phyloP scores from a whole-genome alignment of 2,329 filamentous ascomycete genomes.

The Verticillium albo-atrum region DNA sequence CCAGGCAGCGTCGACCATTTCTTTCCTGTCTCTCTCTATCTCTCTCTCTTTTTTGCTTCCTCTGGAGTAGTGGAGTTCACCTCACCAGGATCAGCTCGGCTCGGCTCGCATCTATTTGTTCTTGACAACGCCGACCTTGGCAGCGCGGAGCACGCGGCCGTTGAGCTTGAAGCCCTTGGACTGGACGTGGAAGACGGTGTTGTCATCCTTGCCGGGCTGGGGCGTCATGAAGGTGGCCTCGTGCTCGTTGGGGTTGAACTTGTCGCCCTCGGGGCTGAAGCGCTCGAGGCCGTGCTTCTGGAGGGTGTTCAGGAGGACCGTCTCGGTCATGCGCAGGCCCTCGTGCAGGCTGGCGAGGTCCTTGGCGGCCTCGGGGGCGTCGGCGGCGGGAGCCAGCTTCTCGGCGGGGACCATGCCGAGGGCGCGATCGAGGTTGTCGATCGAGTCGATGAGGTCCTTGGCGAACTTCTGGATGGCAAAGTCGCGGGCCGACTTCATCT shows the following conservation, averaged over 20 bases:
- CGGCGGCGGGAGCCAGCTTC: conserved; percentile 51
- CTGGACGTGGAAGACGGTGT: conserved; percentile 86
- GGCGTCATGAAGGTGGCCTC: conserved; percentile 95
- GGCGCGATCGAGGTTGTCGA: conserved; percentile 96
- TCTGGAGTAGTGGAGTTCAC: no score
- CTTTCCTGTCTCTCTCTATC: neutral
- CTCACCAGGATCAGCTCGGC: neutral
- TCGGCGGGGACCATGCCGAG: conserved; percentile 72
- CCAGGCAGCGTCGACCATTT: neutral
- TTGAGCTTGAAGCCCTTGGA: conserved; percentile 96
- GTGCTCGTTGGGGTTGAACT: conserved; percentile 94
- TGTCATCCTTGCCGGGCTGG: conserved; percentile 81
- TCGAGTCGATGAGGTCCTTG: conserved; percentile 87
- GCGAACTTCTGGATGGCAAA: conserved; percentile 96
- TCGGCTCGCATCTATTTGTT: conserved; percentile 45
- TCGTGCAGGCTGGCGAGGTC: conserved; percentile 80
- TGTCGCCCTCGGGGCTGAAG: conserved; percentile 76
- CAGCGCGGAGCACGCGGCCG: conserved; percentile 80
- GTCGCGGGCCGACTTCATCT: conserved; percentile 80
- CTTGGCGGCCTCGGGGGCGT: conserved; percentile 40
- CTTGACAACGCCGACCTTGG: conserved; percentile 95
- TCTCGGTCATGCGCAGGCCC: conserved; percentile 93
- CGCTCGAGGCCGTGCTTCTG: conserved; percentile 92
- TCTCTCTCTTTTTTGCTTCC: neutral
- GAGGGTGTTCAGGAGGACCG: conserved; percentile 79